phyloP scores from a whole-genome alignment of 2,329 filamentous ascomycete genomes.

The Achaetomium macrosporum region DNA sequence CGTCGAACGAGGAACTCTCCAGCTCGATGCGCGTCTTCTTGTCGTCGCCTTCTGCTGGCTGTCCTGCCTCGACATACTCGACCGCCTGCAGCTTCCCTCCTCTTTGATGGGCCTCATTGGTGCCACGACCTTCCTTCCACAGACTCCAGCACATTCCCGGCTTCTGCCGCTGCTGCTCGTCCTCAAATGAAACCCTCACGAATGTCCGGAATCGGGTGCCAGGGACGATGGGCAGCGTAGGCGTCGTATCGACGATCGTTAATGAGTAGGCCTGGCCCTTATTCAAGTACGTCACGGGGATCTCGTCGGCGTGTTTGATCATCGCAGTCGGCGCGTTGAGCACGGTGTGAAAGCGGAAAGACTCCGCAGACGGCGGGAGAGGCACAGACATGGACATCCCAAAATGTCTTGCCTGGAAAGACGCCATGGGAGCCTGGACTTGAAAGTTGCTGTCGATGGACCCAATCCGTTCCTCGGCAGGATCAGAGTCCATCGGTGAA shows the following conservation, averaged over 20 bases:
- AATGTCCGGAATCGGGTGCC: conserved; percentile 79
- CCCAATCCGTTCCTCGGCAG: conserved; percentile 45
- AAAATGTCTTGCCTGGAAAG: conserved; percentile 47
- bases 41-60: conserved; percentile 55
- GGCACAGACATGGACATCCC: conserved; percentile 41
- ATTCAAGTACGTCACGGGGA: conserved; percentile 96
- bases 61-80: conserved; percentile 73
- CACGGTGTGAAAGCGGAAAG: conserved; percentile 84
- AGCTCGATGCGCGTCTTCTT: conserved; percentile 64
- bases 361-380: conserved; percentile 54
- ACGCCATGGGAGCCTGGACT: conserved; percentile 53
- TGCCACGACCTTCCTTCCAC: conserved; percentile 95
- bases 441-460: conserved; percentile 57
- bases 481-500: conserved; percentile 57
- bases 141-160: conserved; percentile 66
- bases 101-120: conserved; percentile 88
- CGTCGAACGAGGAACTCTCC: conserved; percentile 79
- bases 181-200: conserved; percentile 93
- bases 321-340: conserved; percentile 94
- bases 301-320: conserved; percentile 84
- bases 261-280: conserved; percentile 93
- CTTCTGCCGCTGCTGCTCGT: conserved; percentile 83
- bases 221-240: conserved; percentile 50
- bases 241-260: conserved; percentile 71
- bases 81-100: conserved; percentile 91